A percentile compares a stretch with the other conserved stretches of the same genome.
These are phyloP conservation scores for Gastrodia elata DNA, from an alignment of 106 monocot species.

Conservation along the genomic window DNA sequence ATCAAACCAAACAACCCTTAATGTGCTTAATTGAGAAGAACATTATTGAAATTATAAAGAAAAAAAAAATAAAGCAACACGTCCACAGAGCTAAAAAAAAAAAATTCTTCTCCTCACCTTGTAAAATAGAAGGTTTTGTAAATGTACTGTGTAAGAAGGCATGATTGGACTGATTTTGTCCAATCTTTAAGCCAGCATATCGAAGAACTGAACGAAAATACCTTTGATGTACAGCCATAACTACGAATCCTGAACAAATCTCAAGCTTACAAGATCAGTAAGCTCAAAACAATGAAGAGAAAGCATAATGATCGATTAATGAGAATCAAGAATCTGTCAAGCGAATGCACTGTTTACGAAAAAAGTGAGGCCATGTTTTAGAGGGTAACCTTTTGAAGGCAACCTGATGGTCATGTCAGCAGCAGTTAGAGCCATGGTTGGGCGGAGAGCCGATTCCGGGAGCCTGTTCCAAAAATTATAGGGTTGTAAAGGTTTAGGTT, in stretches of 20 bases:
- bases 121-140: not conserved
- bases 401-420: not conserved
- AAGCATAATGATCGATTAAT: not conserved
- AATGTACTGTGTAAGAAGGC: constrained; percentile 11
- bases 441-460: not conserved
- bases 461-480: too few species aligned
- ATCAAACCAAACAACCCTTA: too few species aligned
- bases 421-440: not conserved
- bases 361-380: not conserved
- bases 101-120: constrained; percentile 7
- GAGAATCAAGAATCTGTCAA: not conserved
- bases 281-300: not conserved
- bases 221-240: constrained; percentile 29
- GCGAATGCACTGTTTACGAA: not conserved
- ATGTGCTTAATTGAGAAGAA: constrained; percentile 1
- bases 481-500: too few species aligned
- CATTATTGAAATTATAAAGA: not conserved
- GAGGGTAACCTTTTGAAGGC: too few species aligned
- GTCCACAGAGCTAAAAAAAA: not conserved
- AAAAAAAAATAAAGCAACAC: not conserved
- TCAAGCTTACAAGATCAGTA: not conserved
- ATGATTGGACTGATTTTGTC: constrained; percentile 3
- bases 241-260: constrained; percentile 1
- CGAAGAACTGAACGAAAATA: constrained; percentile 12
- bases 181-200: constrained; percentile 8